phyloP scores from a whole-genome alignment of 139 green algal species.

The Chlorella sp. region DNA sequence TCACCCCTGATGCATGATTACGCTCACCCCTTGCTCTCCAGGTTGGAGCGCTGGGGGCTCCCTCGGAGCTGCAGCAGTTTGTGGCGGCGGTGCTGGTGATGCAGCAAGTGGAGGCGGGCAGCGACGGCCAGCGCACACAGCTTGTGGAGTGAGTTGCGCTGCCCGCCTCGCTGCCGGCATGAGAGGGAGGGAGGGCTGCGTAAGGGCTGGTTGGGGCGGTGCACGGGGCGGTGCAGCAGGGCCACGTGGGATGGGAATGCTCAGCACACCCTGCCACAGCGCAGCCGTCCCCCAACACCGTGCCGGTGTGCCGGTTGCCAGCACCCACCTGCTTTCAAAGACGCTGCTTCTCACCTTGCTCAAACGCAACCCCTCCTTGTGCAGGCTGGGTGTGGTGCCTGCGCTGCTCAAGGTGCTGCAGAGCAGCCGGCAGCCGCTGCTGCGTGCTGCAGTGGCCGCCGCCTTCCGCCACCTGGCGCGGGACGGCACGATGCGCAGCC shows the following conservation, averaged over 20 bases:
- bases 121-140: not conserved
- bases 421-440: conserved; percentile 17
- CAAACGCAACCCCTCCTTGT: no score
- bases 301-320: no score
- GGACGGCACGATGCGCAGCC: not conserved
- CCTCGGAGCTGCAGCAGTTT: conserved; percentile 28
- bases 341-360: no score
- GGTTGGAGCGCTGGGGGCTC: conserved; percentile 18
- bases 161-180: no score
- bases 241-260: no score
- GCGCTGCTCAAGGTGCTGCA: conserved; percentile 34
- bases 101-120: not conserved
- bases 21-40: not conserved
- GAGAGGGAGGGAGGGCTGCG: no score
- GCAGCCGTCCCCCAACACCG: no score
- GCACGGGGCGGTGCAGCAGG: no score
- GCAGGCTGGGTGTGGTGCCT: conserved; percentile 12
- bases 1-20: no score
- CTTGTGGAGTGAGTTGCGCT: conserved; percentile 5
- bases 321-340: no score
- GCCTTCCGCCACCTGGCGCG: conserved; percentile 34
- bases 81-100: conserved; percentile 32
- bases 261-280: no score
- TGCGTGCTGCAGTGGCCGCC: conserved; percentile 20
- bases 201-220: no score